Evolutionary conservation across 768 basidiomycete species (phyloP).

Genomic region (Russula dissimulans): DNA sequence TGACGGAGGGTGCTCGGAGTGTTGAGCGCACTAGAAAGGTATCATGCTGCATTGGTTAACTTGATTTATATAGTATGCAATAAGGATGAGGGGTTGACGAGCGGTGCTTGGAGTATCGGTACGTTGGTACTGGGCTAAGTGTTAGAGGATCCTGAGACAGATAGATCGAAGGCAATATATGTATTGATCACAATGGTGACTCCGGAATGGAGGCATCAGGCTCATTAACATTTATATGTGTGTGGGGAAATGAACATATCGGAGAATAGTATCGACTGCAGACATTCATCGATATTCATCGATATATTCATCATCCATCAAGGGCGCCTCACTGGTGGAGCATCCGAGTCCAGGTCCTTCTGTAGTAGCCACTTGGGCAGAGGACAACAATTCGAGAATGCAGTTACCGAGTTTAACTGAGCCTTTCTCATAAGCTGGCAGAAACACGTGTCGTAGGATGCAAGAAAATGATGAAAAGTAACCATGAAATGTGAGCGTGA

Average conservation of each 20-base stretch:
- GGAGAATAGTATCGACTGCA: conserved; percentile 41
- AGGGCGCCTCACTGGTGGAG: conserved; percentile 28
- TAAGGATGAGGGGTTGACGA: conserved; percentile 14
- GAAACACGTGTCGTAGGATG: too few relatives aligned
- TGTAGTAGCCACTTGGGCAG: conserved; percentile 21
- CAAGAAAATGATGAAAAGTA: too few relatives aligned
- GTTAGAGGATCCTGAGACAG: background rate
- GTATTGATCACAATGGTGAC: conserved; percentile 33
- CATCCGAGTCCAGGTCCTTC: conserved; percentile 24
- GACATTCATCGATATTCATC: conserved; percentile 19
- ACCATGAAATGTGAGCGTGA: too few relatives aligned
- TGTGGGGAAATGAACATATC: conserved; percentile 24
- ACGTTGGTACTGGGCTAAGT: conserved; percentile 27
- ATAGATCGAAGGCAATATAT: background rate
- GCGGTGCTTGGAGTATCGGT: conserved; percentile 27
- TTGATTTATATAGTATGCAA: conserved; percentile 37
- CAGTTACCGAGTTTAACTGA: conserved; percentile 2
- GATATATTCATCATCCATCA: too few relatives aligned
- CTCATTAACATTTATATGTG: background rate
- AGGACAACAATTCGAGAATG: conserved; percentile 29
- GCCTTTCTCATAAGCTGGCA: too few relatives aligned
- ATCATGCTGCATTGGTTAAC: conserved; percentile 31
- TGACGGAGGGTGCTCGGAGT: conserved; percentile 22
- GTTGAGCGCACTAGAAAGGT: conserved; percentile 26
- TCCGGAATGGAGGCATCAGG: conserved; percentile 17